Evolutionary conservation across 2,329 filamentous ascomycete genomes (phyloP), one percentile per base, ranked within the genome.

Genomic region (Trichoderma sp.): DNA sequence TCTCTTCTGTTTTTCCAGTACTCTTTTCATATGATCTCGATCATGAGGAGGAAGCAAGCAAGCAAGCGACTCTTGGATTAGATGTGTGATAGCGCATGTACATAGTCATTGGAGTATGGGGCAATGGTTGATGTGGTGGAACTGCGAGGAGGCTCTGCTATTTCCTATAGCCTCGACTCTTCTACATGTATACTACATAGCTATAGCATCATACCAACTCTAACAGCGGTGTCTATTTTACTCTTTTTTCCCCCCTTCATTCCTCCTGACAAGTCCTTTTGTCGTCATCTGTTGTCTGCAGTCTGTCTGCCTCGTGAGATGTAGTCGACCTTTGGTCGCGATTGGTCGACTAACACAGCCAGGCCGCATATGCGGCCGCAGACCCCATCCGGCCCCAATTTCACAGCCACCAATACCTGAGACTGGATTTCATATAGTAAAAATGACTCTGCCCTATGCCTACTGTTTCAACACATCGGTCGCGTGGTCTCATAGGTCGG

Each of bases 291-390:
- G 37, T 11, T 27, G 21, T 55, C 14, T 24, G 55, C 43, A 47
- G n/a, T 27, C 13, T 57, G 64, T 70, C 68, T 70, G 68, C 68
- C 68, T 70, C 52, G 68, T 62, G 57, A 29, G 43, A 61, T 49
- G 55, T 57, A 49, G 56, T 57, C 56, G n/a, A n/a, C 13, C 29
- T 33, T 43, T 35, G 47, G 16, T 33, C 35, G 40, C 64, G 33
- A 53, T 52, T 68, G 33, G 68, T 68, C 47, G 31, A 43, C 65
- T 56, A 60, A 70, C 70, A 72, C 72, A 71, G 71, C 73, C 72
- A 60, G 73, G 73, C 75, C 75, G 60, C 66, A 75, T 75, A 72
- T 77, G 72, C 74, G 71, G 75, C 75, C 75, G 64, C 40, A 70
- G 72, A 63, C 71, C 47, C 27, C 55, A 33, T 58, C 73, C 68